Evolutionary conservation across 78 protist species (phyloP).

Genomic region (Tieghemostelium lacteum): DNA sequence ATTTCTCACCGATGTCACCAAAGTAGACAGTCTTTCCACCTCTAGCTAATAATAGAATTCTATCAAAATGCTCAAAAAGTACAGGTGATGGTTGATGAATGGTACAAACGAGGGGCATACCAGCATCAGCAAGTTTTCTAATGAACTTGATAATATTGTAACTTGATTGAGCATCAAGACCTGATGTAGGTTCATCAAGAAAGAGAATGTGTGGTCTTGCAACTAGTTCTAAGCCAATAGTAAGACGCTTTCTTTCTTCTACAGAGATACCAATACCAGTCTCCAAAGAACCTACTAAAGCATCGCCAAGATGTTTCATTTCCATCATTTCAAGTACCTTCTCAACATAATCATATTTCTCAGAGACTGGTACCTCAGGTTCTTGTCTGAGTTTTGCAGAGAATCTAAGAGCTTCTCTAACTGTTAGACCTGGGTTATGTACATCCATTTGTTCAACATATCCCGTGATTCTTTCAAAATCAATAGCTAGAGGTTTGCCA

Average conservation of each 20-base stretch:
- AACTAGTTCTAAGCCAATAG: constrained; percentile 58
- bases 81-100: constrained; percentile 90
- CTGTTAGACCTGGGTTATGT: constrained; percentile 49
- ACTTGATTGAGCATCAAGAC: constrained; percentile 76
- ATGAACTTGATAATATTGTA: constrained; percentile 58
- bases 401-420: constrained; percentile 65
- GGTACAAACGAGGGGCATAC: constrained; percentile 72
- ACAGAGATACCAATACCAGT: constrained; percentile 70
- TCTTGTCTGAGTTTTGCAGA: constrained; percentile 56
- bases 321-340: constrained; percentile 54
- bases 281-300: constrained; percentile 67
- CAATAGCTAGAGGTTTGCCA: constrained; percentile 63
- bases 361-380: constrained; percentile 25
- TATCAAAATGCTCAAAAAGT: constrained; percentile 80
- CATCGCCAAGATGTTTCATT: constrained; percentile 70
- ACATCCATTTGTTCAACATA: constrained; percentile 82
- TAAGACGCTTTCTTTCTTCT: constrained; percentile 63
- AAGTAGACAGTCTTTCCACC: constrained; percentile 83
- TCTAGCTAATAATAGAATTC: constrained; percentile 78
- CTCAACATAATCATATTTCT: constrained; percentile 37
- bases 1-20: constrained; percentile 70
- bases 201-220: constrained; percentile 31
- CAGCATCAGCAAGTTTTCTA: constrained; percentile 57
- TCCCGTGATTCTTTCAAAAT: constrained; percentile 69
- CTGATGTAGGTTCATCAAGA: constrained; percentile 51